Base-by-base conservation (phyloP, 306 rosid genomes). In the Dalbergia cochinchinensis region DNA sequence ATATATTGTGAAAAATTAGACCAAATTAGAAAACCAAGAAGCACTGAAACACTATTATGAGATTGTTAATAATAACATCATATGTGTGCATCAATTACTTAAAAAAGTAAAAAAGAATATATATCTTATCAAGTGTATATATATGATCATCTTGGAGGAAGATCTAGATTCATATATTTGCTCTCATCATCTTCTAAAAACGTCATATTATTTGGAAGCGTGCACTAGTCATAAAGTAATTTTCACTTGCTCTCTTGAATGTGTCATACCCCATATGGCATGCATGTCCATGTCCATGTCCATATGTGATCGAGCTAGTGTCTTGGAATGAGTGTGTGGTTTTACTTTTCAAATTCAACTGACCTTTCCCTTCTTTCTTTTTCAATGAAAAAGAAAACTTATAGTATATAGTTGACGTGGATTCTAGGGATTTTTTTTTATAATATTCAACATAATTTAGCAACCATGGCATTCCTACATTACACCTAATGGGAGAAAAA, bases 31-130 rank as follows among this genome's bases (percentile, higher is more conserved):
- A 75, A 33, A 65, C 76, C 71, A 71, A 54, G 59, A 51, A 65
- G n/a, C 87, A 37, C 77, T 35, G 54, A 78, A 75, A 81, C 80
- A 73, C 83, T 80, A 77, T 69, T 58, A 79, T 78, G 83, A 84
- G 73, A 57, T 68, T 64, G 85, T 63, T 79, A 75, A 37, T 74
- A 78, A 75, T 76, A 85, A 66, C 79, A 74, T 78, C 83, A 75
- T 58, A 71, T 80, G 78, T 51, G 44, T 50, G 59, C 65, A 74
- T 87, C 77, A 59, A 80, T 54, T n/a, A 58, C 85, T 78, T 62
- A 48, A 50, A 62, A 85, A 73, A 26, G 26, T 0, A 22, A 26
- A 26, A 26, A 26, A 26, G 31, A 26, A 26, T 26, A 26, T 26
- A 26, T 26, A 26, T 26, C 31, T 26, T 26, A 26, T 26, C 31